These are phyloP conservation scores for Gentiana dahurica DNA, from an alignment of 257 asterid species.

Conservation along the genomic window DNA sequence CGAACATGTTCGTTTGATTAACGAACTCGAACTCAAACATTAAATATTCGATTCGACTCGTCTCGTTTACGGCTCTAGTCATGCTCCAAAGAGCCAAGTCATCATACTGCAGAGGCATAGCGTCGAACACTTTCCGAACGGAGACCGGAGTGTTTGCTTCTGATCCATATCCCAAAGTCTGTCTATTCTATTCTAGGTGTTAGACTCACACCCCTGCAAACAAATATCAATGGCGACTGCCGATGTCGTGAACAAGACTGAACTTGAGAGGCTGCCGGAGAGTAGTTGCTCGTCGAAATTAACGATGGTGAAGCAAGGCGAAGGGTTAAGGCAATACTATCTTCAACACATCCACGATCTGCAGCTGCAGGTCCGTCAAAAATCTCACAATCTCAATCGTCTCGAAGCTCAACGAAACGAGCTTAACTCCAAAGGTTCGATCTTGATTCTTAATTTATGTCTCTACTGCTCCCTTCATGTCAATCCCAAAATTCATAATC, in stretches of 20 bases:
- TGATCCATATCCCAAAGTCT: too few relatives aligned
- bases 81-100: too few relatives aligned
- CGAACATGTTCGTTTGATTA: too few relatives aligned
- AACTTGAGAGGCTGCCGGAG: constrained; percentile 19
- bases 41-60: too few relatives aligned
- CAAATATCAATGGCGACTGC: constrained; percentile 38
- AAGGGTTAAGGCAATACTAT: constrained; percentile 65
- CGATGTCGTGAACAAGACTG: constrained; percentile 30
- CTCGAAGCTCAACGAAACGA: constrained; percentile 77
- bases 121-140: too few relatives aligned
- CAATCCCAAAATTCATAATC: background rate
- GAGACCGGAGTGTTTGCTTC: too few relatives aligned
- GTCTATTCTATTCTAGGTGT: too few relatives aligned
- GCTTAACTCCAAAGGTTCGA: constrained; percentile 52
- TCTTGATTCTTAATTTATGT: background rate
- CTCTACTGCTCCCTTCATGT: background rate
- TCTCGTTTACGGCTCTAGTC: too few relatives aligned
- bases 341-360: constrained; percentile 53
- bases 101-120: too few relatives aligned
- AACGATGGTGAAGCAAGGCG: constrained; percentile 35
- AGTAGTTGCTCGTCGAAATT: constrained; percentile 20
- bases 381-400: constrained; percentile 49
- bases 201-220: too few relatives aligned
- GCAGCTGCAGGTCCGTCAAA: constrained; percentile 59
- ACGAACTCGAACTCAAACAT: too few relatives aligned